phyloP scores from a whole-genome alignment of 2,329 filamentous ascomycete genomes.

The Simplicillium sp. region DNA sequence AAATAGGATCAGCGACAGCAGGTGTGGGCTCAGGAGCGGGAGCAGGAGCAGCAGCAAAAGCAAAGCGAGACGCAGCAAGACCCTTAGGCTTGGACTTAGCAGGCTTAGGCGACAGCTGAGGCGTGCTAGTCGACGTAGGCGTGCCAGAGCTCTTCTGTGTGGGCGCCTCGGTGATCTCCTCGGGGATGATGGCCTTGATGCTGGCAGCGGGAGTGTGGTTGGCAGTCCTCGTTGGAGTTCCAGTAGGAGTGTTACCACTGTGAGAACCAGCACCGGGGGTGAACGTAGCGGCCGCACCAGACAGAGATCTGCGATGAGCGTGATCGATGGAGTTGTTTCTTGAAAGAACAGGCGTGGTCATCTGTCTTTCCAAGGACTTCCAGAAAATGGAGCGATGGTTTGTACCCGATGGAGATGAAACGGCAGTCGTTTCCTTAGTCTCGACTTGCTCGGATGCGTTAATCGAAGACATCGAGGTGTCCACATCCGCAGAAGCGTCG shows the following conservation, averaged over 20 bases:
- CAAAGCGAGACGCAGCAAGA: constrained; percentile 32
- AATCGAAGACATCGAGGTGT: constrained; percentile 46
- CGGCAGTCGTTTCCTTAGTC: constrained; percentile 39
- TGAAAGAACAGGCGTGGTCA: background rate
- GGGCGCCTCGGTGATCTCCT: constrained; percentile 10
- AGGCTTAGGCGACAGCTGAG: constrained; percentile 20
- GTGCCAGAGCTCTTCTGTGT: constrained; percentile 3
- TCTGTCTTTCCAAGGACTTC: constrained; percentile 2
- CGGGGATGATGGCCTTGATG: background rate
- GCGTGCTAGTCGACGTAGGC: constrained; percentile 2
- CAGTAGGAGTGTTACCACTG: constrained; percentile 11
- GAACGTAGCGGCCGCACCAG: constrained; percentile 64
- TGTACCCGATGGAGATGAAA: constrained; percentile 15
- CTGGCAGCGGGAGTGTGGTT: background rate
- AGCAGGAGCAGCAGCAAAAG: constrained; percentile 12
- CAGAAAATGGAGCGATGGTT: constrained; percentile 2
- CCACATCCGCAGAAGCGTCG: constrained; percentile 30
- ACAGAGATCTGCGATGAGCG: constrained; percentile 46
- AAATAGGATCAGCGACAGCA: constrained; percentile 9
- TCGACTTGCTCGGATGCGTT: constrained; percentile 43
- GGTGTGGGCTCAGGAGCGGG: constrained; percentile 25
- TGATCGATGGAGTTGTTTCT: constrained; percentile 1
- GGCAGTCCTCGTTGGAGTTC: constrained; percentile 8
- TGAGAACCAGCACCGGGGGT: constrained; percentile 31
- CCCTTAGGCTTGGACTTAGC: constrained; percentile 32